Percentiles rank a stretch among this genome's conserved stretches.
Conservation (phyloP, 2,329 filamentous ascomycete species). For the Delphinella strobiligena region DNA sequence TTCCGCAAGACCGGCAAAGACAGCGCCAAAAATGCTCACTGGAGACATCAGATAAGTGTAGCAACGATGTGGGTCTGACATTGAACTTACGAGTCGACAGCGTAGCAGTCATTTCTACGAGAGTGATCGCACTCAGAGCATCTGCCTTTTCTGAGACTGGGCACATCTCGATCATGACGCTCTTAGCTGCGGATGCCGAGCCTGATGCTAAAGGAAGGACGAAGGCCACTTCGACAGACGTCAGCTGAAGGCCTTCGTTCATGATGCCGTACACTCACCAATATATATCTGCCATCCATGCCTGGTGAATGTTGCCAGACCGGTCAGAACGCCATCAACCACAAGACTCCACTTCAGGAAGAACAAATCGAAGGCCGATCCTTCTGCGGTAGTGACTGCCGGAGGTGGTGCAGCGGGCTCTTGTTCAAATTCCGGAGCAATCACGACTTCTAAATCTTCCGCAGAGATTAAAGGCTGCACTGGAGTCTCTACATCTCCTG, state of each 20-base stretch:
- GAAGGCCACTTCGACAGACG: slow-evolving; percentile 37
- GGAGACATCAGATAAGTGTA: background rate
- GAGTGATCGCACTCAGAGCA: slow-evolving; percentile 55
- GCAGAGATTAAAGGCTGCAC: background rate
- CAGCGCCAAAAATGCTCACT: slow-evolving; percentile 53
- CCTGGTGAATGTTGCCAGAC: slow-evolving; percentile 49
- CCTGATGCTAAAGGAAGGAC: slow-evolving; percentile 58
- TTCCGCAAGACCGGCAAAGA: slow-evolving; percentile 52
- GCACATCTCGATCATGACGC: slow-evolving; percentile 62
- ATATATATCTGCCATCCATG: slow-evolving; percentile 58
- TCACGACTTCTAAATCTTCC: slow-evolving; percentile 7
- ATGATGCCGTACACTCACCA: background rate
- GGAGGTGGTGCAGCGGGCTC: slow-evolving; percentile 25
- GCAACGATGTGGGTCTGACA: slow-evolving; percentile 2
- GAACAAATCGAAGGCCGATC: slow-evolving; percentile 52
- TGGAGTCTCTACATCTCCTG: too few relatives aligned
- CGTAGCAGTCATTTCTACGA: slow-evolving; percentile 57
- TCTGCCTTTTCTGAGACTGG: slow-evolving; percentile 49
- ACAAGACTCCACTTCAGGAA: slow-evolving; percentile 56
- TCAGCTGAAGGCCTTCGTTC: background rate
- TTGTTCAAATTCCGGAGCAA: slow-evolving; percentile 23
- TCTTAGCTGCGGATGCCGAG: slow-evolving; percentile 57
- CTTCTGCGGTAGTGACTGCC: slow-evolving; percentile 38
- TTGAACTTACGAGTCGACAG: slow-evolving; percentile 39
- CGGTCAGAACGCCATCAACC: slow-evolving; percentile 52